phyloP scores from a whole-genome alignment of 306 rosid species.

The Datisca glomerata region DNA sequence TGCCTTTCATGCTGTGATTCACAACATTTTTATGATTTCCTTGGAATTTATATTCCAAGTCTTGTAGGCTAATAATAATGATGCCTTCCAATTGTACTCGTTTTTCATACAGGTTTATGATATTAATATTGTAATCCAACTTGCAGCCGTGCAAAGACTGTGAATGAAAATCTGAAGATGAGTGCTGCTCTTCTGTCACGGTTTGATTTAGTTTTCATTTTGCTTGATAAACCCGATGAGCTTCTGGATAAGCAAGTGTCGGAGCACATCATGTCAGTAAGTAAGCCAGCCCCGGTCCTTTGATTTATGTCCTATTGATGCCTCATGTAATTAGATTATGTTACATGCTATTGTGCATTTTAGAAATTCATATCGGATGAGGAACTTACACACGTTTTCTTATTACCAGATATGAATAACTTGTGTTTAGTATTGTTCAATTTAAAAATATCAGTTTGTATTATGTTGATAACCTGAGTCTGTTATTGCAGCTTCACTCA shows the following conservation, averaged over 20 bases:
- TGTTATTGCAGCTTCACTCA: constrained; percentile 65
- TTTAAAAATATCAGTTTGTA: too few relatives aligned
- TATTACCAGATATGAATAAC: too few relatives aligned
- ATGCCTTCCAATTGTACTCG: constrained; percentile 10
- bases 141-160: constrained; percentile 96
- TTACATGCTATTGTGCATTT: too few relatives aligned
- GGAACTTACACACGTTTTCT: too few relatives aligned
- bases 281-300: too few relatives aligned
- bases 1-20: too few relatives aligned
- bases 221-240: constrained; percentile 95
- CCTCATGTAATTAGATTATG: too few relatives aligned
- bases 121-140: constrained; percentile 13
- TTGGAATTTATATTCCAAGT: neutral
- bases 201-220: constrained; percentile 85
- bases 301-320: too few relatives aligned
- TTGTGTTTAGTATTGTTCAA: too few relatives aligned
- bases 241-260: constrained; percentile 84
- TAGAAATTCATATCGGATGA: too few relatives aligned
- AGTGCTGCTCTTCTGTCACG: constrained; percentile 81
- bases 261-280: constrained; percentile 95
- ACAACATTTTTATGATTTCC: too few relatives aligned
- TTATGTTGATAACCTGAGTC: constrained; percentile 4
- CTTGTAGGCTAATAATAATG: constrained; percentile 1
- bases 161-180: constrained; percentile 92
- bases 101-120: constrained; percentile 7